Evolutionary conservation across 2,329 filamentous ascomycete genomes (phyloP).

Genomic region (Coniochaeta sp.): DNA sequence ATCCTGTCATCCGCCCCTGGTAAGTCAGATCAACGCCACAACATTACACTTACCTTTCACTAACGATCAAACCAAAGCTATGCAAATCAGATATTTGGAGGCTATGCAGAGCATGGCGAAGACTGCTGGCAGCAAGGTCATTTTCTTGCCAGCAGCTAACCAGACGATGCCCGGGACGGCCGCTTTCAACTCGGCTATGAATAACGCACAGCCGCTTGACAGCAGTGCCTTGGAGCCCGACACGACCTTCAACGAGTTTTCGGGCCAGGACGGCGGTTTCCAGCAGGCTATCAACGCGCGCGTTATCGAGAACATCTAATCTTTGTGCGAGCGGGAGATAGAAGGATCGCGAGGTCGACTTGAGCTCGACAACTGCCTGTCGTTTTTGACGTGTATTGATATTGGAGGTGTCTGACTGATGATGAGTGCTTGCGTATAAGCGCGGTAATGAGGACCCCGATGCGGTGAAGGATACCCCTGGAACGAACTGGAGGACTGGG

Average conservation of each 20-base stretch:
- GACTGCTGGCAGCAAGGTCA: slow-evolving; percentile 79
- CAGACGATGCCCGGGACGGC: slow-evolving; percentile 46
- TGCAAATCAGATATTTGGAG: slow-evolving; percentile 97
- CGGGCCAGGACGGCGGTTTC: slow-evolving; percentile 53
- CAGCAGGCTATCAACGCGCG: slow-evolving; percentile 75
- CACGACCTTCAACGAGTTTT: slow-evolving; percentile 39
- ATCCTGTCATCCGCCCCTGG: slow-evolving; percentile 81
- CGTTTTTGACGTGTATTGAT: neutral
- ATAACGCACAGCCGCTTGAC: slow-evolving; percentile 27
- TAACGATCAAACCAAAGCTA: slow-evolving; percentile 35
- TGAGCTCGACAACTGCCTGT: neutral
- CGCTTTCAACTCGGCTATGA: slow-evolving; percentile 34
- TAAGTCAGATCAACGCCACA: too few species aligned
- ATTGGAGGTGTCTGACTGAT: neutral
- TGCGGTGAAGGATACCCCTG: neutral
- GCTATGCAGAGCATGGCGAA: slow-evolving; percentile 98
- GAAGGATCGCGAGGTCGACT: neutral
- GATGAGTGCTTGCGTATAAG: neutral
- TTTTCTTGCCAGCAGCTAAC: slow-evolving; percentile 65
- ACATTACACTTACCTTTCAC: too few species aligned
- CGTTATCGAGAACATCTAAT: slow-evolving; percentile 79
- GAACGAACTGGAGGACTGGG: neutral
- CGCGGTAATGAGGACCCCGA: neutral
- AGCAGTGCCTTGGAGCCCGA: slow-evolving; percentile 31
- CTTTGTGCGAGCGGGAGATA: neutral